These are phyloP conservation scores for Heterobasidion annosum DNA, from an alignment of 1,284 basidiomycete genomes.

Conservation along the genomic window DNA sequence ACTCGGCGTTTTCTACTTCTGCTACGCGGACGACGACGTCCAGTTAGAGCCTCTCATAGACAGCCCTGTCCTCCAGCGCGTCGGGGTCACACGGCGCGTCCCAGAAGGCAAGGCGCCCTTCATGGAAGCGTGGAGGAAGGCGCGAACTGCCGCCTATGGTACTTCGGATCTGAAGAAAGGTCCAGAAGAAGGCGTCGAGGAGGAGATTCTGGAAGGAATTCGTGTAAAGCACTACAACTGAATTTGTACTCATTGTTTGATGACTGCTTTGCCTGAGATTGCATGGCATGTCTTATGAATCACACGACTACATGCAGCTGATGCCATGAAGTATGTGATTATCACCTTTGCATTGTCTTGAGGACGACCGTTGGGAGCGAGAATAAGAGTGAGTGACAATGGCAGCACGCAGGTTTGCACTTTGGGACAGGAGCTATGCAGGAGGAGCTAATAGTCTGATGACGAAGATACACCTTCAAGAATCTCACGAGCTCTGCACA, in stretches of 20 bases:
- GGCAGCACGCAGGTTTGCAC: too few species aligned
- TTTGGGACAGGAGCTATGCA: too few species aligned
- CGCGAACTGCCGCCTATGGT: conserved; percentile 24
- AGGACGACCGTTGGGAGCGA: too few species aligned
- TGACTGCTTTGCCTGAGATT: too few species aligned
- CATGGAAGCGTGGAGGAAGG: conserved; percentile 27
- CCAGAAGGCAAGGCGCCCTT: conserved; percentile 23
- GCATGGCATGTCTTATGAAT: too few species aligned
- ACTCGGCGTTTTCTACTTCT: conserved; percentile 45
- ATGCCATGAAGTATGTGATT: too few species aligned
- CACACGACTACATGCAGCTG: too few species aligned
- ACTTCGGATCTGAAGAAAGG: conserved; percentile 17
- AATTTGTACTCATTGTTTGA: conserved; percentile 1
- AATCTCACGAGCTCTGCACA: too few species aligned
- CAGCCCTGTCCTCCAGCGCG: conserved; percentile 30
- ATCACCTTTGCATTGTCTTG: too few species aligned
- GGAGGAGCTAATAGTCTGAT: too few species aligned
- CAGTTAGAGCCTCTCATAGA: conserved; percentile 26
- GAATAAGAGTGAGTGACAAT: too few species aligned
- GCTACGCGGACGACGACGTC: conserved; percentile 14
- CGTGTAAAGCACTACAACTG: conserved; percentile 41
- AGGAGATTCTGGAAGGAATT: conserved; percentile 36
- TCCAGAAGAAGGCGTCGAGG: conserved; percentile 28
- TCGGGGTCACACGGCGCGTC: conserved; percentile 21
- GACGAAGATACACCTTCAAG: too few species aligned